These are phyloP conservation scores for Bjerkandera adusta DNA, from an alignment of 1,284 basidiomycete species.

Conservation along the genomic window DNA sequence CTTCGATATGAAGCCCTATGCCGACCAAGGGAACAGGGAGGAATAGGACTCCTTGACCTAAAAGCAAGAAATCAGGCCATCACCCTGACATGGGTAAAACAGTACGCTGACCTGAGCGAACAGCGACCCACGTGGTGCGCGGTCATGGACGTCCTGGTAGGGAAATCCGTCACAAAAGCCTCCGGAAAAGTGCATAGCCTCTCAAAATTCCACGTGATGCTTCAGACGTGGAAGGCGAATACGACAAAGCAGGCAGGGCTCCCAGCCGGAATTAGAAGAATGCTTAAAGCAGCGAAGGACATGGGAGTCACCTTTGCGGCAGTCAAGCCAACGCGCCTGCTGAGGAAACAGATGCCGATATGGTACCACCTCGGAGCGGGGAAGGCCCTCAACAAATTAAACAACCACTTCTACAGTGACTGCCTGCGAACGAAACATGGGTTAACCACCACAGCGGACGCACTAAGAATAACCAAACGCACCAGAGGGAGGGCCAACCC, in stretches of 20 bases:
- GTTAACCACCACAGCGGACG: too few species aligned
- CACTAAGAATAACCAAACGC: too few species aligned
- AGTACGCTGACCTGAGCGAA: conserved; percentile 14
- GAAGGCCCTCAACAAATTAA: too few species aligned
- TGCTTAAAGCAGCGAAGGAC: conserved; percentile 10
- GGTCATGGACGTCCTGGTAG: conserved; percentile 20
- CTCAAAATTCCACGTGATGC: conserved; percentile 11
- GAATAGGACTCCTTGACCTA: conserved; percentile 23
- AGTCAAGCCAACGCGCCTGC: conserved; percentile 8
- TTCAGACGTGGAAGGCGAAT: conserved; percentile 19
- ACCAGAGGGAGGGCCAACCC: too few species aligned
- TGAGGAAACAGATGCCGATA: conserved; percentile 18
- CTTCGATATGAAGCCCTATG: conserved; percentile 12
- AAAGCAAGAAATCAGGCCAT: conserved; percentile 27
- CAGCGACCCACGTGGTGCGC: conserved; percentile 23
- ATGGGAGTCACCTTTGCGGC: conserved; percentile 12
- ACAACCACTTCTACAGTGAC: too few species aligned
- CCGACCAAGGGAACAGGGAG: conserved; percentile 14
- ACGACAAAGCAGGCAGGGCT: not conserved
- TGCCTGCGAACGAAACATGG: too few species aligned
- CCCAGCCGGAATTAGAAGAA: not conserved
- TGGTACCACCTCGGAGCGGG: conserved; percentile 22
- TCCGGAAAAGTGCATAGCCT: not conserved
- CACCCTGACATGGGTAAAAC: conserved; percentile 22
- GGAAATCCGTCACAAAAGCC: not conserved